Evolutionary conservation across 2,329 filamentous ascomycete genomes (phyloP), one percentile per base, ranked within the genome.

Genomic region (Colletotrichum nymphaeae): DNA sequence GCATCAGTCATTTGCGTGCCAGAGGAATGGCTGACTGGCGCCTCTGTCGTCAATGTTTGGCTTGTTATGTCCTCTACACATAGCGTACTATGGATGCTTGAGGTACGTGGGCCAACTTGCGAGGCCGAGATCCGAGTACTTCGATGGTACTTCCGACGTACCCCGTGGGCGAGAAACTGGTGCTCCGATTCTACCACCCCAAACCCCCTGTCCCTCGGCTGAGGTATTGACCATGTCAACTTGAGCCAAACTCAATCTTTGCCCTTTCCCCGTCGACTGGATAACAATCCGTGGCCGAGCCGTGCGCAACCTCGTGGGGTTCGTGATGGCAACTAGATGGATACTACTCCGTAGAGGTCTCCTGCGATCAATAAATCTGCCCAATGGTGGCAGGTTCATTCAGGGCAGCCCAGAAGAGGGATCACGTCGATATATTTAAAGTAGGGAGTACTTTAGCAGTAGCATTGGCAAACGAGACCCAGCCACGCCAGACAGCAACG

Each of bases 1-100:
- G 19, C 30, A 24, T n/a, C 26, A 19, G 55, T 70, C 70, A 66
- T 65, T 62, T 24, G 67, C 67, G 30, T 73, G 46, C 70, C 60
- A 70, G 32, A 67, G 35, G 16, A 49, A 49, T 49, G 42, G 19
- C 5, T 26, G 24, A 42, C 35, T 46, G 8, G 22, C 11, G 42
- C 35, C 32, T n/a, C 5, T 49, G 4, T 59, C 56, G 55, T 35
- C 24, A 37, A 56, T 49, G n/a, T 42, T 53, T 53, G 24, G 42
- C 12, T 53, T 53, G 26, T 24, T 24, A 28, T 37, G 30, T 22
- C 53, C n/a, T 19, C 24, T 42, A 5, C 26, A 28, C 6, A 42
- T 53, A 12, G 32, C 49, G 24, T 12, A 49, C 30, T 30, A 35
- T 35, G 32, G 16, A 19, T 42, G 14, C 8, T 49, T 5, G 42